phyloP scores from a whole-genome alignment of 257 asterid genomes.

The Thymus quinquecostatus region DNA sequence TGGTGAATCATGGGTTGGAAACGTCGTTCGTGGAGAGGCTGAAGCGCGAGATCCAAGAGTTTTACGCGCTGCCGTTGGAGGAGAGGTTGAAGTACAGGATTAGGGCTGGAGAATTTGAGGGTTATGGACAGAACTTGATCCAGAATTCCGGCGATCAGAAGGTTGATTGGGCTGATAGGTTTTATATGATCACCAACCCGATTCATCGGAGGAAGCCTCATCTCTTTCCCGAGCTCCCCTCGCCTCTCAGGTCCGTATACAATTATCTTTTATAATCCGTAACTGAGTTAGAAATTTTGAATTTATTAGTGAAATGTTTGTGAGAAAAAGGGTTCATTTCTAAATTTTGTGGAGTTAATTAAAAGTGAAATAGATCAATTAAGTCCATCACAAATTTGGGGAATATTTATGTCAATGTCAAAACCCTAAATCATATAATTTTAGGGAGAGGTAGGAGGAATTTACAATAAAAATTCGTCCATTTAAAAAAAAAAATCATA shows the following conservation, averaged over 20 bases:
- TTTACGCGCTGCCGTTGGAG: slow-evolving; percentile 61
- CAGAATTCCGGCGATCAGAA: slow-evolving; percentile 40
- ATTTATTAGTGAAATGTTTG: too few relatives aligned
- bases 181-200: slow-evolving; percentile 63
- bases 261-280: too few relatives aligned
- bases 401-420: too few relatives aligned
- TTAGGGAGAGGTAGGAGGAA: too few relatives aligned
- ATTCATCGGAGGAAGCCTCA: slow-evolving; percentile 50
- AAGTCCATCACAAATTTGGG: too few relatives aligned
- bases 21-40: slow-evolving; percentile 53
- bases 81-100: slow-evolving; percentile 50
- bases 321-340: too few relatives aligned
- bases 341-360: too few relatives aligned
- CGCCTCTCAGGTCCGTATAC: slow-evolving; percentile 51
- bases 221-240: slow-evolving; percentile 60
- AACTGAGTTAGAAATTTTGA: too few relatives aligned
- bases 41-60: slow-evolving; percentile 53
- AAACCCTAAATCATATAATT: too few relatives aligned
- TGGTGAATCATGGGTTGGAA: slow-evolving; percentile 65
- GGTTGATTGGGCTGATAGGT: slow-evolving; percentile 69
- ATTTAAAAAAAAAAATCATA: too few relatives aligned
- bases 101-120: slow-evolving; percentile 58
- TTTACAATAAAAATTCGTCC: too few relatives aligned
- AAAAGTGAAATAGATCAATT: too few relatives aligned
- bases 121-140: slow-evolving; percentile 51